phyloP scores from a whole-genome alignment of 2,329 filamentous ascomycete species.

The Berkeleyomyces rouxiae region DNA sequence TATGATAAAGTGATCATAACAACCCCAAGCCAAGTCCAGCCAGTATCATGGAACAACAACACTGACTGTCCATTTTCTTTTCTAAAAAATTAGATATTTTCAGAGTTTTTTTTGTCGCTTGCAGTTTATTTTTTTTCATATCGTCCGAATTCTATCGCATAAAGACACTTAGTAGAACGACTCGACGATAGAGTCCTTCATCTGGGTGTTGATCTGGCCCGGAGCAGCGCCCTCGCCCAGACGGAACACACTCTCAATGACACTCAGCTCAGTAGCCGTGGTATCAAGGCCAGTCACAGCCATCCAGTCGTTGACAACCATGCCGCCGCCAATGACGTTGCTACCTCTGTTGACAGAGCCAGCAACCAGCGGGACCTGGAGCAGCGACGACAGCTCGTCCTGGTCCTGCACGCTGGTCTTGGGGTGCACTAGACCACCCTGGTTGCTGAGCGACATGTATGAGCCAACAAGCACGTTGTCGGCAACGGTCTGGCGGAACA shows the following conservation, averaged over 20 bases:
- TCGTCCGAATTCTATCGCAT: not conserved
- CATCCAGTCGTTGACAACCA: conserved; percentile 95
- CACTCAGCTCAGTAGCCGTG: conserved; percentile 86
- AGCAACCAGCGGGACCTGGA: conserved; percentile 91
- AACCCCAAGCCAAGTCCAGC: not conserved
- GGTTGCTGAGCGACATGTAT: conserved; percentile 93
- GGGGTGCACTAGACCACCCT: conserved; percentile 90
- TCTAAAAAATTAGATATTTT: not conserved
- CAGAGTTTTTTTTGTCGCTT: not conserved
- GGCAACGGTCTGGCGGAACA: conserved; percentile 86
- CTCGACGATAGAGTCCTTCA: conserved; percentile 98
- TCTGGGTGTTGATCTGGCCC: conserved; percentile 59
- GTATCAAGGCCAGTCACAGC: conserved; percentile 85
- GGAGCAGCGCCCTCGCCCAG: conserved; percentile 74
- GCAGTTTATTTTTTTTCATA: not conserved
- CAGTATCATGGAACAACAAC: not conserved
- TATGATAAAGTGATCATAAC: not conserved
- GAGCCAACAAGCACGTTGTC: conserved; percentile 93
- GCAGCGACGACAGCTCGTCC: conserved; percentile 82
- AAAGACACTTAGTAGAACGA: conserved; percentile 65
- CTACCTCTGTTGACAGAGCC: conserved; percentile 86
- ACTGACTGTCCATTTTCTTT: too few relatives aligned
- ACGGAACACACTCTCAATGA: conserved; percentile 90
- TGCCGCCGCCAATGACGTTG: conserved; percentile 87
- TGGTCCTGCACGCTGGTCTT: conserved; percentile 96